Percentiles rank a stretch among this genome's conserved stretches.
Conservation (phyloP, 73 alveolate genomes). For the Paramecium bursaria region DNA sequence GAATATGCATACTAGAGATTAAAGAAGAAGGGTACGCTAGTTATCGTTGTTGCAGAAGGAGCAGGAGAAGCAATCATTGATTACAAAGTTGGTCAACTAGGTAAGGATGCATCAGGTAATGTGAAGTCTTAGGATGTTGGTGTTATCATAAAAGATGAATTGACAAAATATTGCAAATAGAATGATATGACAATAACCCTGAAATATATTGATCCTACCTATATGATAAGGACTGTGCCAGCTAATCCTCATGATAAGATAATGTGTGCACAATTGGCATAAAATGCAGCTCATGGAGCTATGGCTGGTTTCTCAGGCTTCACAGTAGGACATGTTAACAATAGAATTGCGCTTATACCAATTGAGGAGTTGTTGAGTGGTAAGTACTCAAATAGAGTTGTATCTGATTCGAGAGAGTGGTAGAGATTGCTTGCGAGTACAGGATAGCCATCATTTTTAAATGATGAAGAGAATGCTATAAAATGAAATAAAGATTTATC, state of each 20-base stretch:
- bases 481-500: too few species aligned
- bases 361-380: conserved; percentile 79
- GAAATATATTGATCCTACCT: conserved; percentile 99
- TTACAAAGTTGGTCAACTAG: conserved; percentile 76
- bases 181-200: conserved; percentile 74
- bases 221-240: conserved; percentile 97
- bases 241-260: conserved; percentile 98
- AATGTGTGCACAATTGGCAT: conserved; percentile 90
- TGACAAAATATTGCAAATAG: conserved; percentile 80
- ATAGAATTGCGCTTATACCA: conserved; percentile 82
- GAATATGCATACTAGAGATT: conserved; percentile 82
- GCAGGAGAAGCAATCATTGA: conserved; percentile 86
- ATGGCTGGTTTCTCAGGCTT: conserved; percentile 93
- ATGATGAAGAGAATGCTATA: conserved; percentile 68
- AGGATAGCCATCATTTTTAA: conserved; percentile 87
- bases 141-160: conserved; percentile 83
- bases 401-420: conserved; percentile 80
- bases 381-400: conserved; percentile 79
- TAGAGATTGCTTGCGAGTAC: conserved; percentile 91
- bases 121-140: conserved; percentile 94
- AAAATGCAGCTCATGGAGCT: conserved; percentile 85
- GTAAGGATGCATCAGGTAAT: conserved; percentile 90
- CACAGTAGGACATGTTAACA: conserved; percentile 89
- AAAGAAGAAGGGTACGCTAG: conserved; percentile 81
- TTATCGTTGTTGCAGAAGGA: conserved; percentile 87